Percentiles rank a stretch among this genome's conserved stretches.
Conservation (phyloP, 2,329 filamentous ascomycete genomes). For the Fusarium sp. region DNA sequence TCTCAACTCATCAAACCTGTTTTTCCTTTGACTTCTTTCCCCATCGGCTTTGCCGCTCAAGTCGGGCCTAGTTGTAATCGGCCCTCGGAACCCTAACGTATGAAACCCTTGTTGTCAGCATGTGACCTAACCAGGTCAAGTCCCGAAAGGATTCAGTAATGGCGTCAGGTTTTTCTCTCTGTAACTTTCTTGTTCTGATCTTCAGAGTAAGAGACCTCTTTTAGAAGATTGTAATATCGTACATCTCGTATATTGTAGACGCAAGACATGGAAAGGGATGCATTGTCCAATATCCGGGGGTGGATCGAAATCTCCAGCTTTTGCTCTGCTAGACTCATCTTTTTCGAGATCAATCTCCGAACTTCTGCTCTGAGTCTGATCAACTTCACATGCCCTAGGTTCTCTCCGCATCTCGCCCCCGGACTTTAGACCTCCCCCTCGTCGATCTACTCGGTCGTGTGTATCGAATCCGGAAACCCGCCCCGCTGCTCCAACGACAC, state of each 20-base stretch:
- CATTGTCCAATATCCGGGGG: slow-evolving; percentile 17
- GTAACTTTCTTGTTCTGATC: too few relatives aligned
- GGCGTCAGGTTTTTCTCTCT: background rate
- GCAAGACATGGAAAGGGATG: background rate
- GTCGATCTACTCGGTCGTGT: slow-evolving; percentile 43
- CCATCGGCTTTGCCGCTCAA: slow-evolving; percentile 20
- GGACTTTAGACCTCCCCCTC: slow-evolving; percentile 15
- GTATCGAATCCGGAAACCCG: slow-evolving; percentile 38
- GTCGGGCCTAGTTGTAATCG: slow-evolving; percentile 19
- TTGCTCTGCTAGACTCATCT: background rate
- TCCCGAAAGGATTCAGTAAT: slow-evolving; percentile 4
- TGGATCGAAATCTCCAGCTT: slow-evolving; percentile 11
- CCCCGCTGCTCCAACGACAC: slow-evolving; percentile 20
- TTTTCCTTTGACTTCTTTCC: background rate
- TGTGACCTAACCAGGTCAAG: slow-evolving; percentile 9
- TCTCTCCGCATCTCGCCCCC: slow-evolving; percentile 28
- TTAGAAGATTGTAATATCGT: background rate
- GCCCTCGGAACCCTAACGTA: slow-evolving; percentile 14
- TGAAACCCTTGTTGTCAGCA: slow-evolving; percentile 10
- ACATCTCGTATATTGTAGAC: background rate
- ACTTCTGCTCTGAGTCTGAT: background rate
- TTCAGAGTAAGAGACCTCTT: too few relatives aligned
- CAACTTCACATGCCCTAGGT: slow-evolving; percentile 17
- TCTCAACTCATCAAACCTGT: slow-evolving; percentile 5
- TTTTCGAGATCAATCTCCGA: slow-evolving; percentile 15